Percentiles rank a stretch among this genome's conserved stretches.
Evolutionary conservation across 192 early-diverging fungal genomes (phyloP).

Genomic region (Backusella australiensis): DNA sequence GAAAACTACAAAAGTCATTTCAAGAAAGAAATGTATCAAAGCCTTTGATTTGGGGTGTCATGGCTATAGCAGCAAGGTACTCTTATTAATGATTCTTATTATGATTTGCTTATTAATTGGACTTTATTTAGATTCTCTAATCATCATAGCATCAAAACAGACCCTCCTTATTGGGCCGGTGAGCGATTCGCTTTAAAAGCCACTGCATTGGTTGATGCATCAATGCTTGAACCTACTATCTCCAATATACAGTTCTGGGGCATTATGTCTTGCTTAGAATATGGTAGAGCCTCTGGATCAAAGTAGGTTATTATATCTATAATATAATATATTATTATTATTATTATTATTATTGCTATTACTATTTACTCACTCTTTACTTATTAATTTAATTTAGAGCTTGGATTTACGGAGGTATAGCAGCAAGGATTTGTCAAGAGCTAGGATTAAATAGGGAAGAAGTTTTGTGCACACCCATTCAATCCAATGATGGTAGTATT

Average conservation of each 20-base stretch:
- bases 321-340: neutral
- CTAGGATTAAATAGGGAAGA: slow-evolving; percentile 52
- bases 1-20: slow-evolving; percentile 41
- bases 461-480: slow-evolving; percentile 18
- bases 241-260: slow-evolving; percentile 45
- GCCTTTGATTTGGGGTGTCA: slow-evolving; percentile 44
- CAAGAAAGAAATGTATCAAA: slow-evolving; percentile 42
- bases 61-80: slow-evolving; percentile 45
- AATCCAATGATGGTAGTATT: slow-evolving; percentile 40
- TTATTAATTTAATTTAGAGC: slow-evolving; percentile 29
- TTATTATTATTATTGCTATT: neutral
- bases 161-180: slow-evolving; percentile 48
- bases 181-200: slow-evolving; percentile 48
- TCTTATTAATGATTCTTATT: neutral
- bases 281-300: slow-evolving; percentile 30
- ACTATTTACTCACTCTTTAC: neutral
- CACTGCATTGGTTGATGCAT: slow-evolving; percentile 34
- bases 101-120: neutral
- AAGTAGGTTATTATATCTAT: neutral
- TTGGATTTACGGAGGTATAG: slow-evolving; percentile 55
- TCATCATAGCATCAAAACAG: slow-evolving; percentile 40
- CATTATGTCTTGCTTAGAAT: slow-evolving; percentile 31
- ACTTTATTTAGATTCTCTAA: slow-evolving; percentile 37
- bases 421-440: slow-evolving; percentile 47
- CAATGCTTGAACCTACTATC: slow-evolving; percentile 40